phyloP scores from a whole-genome alignment of 768 basidiomycete genomes.

The Sporobolomyces phaffii region DNA sequence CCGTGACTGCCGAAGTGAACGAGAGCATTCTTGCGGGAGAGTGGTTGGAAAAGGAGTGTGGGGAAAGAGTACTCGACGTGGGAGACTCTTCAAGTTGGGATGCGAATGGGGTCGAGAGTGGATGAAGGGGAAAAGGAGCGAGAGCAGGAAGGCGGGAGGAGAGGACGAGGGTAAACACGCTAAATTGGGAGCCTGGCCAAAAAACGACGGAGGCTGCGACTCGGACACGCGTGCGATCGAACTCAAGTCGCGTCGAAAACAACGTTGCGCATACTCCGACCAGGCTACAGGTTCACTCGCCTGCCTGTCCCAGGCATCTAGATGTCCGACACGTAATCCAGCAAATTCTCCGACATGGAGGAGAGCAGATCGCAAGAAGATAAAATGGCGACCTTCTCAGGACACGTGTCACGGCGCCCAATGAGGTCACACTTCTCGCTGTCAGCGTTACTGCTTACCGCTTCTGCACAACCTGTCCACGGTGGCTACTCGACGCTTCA shows the following conservation, averaged over 20 bases:
- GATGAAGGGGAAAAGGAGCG: not conserved
- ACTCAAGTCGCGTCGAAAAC: too few species aligned
- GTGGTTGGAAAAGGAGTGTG: slow-evolving; percentile 1
- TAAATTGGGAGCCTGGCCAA: not conserved
- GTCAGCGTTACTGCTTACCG: too few species aligned
- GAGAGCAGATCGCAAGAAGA: too few species aligned
- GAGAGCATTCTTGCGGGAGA: not conserved
- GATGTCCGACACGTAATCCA: too few species aligned
- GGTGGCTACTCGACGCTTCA: not conserved
- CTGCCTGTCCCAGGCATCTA: too few species aligned
- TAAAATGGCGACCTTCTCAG: too few species aligned
- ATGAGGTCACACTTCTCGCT: slow-evolving; percentile 2
- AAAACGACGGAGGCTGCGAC: not conserved
- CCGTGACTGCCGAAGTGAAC: not conserved
- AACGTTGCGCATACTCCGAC: too few species aligned
- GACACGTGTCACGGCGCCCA: too few species aligned
- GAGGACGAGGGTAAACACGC: not conserved
- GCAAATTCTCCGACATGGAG: too few species aligned
- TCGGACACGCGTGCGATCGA: too few species aligned
- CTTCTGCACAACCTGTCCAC: too few species aligned
- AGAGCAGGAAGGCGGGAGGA: not conserved
- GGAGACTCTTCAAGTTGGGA: not conserved
- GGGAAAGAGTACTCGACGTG: not conserved
- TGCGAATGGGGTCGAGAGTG: not conserved
- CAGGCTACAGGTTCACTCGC: too few species aligned